A percentile compares a stretch with the other conserved stretches of the same genome.
Conservation (phyloP, 441 rosid genomes). For the Populus hybrid region DNA sequence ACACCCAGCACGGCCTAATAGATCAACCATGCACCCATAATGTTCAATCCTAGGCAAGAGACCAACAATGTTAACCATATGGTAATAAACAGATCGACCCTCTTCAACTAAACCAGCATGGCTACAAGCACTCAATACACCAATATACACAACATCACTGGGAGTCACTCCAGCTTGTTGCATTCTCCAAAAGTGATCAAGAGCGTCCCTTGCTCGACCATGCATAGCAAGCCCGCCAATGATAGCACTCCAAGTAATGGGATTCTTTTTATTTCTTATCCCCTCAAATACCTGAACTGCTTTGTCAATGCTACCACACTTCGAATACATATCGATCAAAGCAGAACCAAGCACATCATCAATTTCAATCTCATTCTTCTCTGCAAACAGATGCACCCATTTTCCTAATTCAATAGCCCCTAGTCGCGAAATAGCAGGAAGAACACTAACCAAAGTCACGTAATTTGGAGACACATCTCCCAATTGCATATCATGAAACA, state of each 20-base stretch:
- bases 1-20: slow-evolving; percentile 59
- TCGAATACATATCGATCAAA: slow-evolving; percentile 67
- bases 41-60: slow-evolving; percentile 64
- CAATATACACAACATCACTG: slow-evolving; percentile 52
- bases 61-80: slow-evolving; percentile 47
- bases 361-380: slow-evolving; percentile 36
- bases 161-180: slow-evolving; percentile 40
- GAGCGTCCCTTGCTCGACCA: slow-evolving; percentile 54
- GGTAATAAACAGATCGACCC: slow-evolving; percentile 47
- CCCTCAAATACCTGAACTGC: slow-evolving; percentile 49
- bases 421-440: slow-evolving; percentile 48
- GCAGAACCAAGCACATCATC: slow-evolving; percentile 65
- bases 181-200: slow-evolving; percentile 49
- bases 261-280: slow-evolving; percentile 48
- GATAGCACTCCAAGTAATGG: slow-evolving; percentile 64
- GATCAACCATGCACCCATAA: slow-evolving; percentile 77
- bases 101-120: slow-evolving; percentile 66
- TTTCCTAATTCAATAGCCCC: slow-evolving; percentile 46
- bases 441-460: slow-evolving; percentile 56
- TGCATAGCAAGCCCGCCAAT: slow-evolving; percentile 61
- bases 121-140: slow-evolving; percentile 59
- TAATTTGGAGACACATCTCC: slow-evolving; percentile 39
- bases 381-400: slow-evolving; percentile 44
- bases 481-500: slow-evolving; percentile 51
- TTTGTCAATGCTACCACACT: slow-evolving; percentile 55